phyloP scores from a whole-genome alignment of 139 green algal genomes.

The Tetradesmus lagerheimii region DNA sequence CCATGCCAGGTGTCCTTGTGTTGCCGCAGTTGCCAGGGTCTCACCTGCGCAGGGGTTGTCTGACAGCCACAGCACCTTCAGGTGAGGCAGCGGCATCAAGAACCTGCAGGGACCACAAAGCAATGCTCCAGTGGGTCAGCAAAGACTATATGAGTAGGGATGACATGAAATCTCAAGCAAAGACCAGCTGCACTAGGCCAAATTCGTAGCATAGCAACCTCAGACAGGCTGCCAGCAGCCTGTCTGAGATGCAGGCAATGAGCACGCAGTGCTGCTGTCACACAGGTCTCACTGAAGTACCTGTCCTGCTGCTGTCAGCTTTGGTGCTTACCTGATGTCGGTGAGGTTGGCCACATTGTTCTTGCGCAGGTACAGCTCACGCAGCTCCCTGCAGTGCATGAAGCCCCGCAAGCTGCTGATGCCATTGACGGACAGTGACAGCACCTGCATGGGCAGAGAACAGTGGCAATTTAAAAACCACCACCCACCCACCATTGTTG shows the following conservation, averaged over 20 bases:
- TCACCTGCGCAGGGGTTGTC: constrained; percentile 76
- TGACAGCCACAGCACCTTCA: constrained; percentile 72
- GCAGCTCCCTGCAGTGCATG: constrained; percentile 52
- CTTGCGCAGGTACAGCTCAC: constrained; percentile 77
- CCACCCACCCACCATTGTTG: too few relatives aligned
- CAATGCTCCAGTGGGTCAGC: background rate
- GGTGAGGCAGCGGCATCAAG: constrained; percentile 40
- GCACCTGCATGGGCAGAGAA: constrained; percentile 68
- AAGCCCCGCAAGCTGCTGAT: constrained; percentile 65
- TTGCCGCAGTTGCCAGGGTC: background rate
- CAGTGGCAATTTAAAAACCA: too few relatives aligned
- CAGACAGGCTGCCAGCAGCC: too few relatives aligned
- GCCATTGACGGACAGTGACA: constrained; percentile 76
- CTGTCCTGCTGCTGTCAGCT: background rate
- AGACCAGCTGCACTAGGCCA: background rate
- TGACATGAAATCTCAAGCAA: too few relatives aligned
- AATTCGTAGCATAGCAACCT: background rate
- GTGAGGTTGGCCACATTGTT: constrained; percentile 66
- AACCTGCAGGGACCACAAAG: constrained; percentile 3
- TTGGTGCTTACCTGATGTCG: constrained; percentile 11
- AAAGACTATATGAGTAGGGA: too few relatives aligned
- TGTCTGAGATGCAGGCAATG: too few relatives aligned
- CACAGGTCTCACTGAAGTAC: background rate
- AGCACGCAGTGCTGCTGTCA: background rate
- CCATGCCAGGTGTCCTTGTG: too few relatives aligned